Evolutionary conservation across 805 yeast species (phyloP).

Genomic region (Myxozyma udenii): DNA sequence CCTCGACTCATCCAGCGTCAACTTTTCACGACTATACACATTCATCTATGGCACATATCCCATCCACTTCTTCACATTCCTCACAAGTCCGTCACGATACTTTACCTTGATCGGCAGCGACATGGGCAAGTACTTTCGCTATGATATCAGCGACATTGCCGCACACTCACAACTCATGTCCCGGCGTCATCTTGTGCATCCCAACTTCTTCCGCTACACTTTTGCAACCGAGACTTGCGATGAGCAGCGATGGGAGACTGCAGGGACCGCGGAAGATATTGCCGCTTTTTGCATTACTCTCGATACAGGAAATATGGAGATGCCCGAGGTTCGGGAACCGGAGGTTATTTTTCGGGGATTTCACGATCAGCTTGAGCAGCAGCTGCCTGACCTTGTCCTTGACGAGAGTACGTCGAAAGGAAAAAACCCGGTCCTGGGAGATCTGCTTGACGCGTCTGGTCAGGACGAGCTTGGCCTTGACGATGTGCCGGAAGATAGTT

Average conservation of each 20-base stretch:
- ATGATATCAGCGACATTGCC: constrained; percentile 40
- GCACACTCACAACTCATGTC: constrained; percentile 36
- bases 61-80: constrained; percentile 45
- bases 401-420: not conserved
- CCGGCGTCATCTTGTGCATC: constrained; percentile 47
- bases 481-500: constrained; percentile 15
- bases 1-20: constrained; percentile 13
- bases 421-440: not conserved
- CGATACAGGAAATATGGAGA: constrained; percentile 27
- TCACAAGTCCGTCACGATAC: constrained; percentile 45
- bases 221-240: constrained; percentile 40
- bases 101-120: constrained; percentile 29
- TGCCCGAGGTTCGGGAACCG: constrained; percentile 23
- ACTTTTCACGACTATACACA: constrained; percentile 40
- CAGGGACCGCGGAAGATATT: constrained; percentile 41
- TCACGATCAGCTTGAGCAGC: constrained; percentile 20
- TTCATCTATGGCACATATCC: constrained; percentile 61
- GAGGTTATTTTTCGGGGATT: constrained; percentile 25
- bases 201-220: constrained; percentile 44
- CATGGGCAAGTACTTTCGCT: constrained; percentile 10
- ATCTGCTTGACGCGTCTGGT: not conserved
- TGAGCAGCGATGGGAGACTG: constrained; percentile 34
- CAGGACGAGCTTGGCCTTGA: constrained; percentile 7
- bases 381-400: not conserved
- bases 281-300: constrained; percentile 38